Conservation (phyloP, 1,284 basidiomycete species). For the Irpex sp. region DNA sequence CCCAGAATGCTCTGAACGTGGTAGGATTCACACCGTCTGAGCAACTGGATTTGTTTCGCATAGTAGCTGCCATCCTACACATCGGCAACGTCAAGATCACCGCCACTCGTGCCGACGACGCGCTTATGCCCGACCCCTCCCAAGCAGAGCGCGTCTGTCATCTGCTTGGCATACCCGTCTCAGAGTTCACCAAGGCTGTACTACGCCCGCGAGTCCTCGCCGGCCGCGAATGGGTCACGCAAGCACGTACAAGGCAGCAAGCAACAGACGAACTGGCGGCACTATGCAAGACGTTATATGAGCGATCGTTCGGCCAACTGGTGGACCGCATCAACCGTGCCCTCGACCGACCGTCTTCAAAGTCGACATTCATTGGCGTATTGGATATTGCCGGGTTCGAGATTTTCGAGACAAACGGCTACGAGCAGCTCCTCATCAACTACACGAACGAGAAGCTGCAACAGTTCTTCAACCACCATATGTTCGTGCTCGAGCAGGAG, state of each 20-base stretch:
- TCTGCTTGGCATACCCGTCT: conserved; percentile 87
- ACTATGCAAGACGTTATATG: conserved; percentile 95
- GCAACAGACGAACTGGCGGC: conserved; percentile 91
- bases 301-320: conserved; percentile 92
- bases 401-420: conserved; percentile 89
- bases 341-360: conserved; percentile 88
- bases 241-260: conserved; percentile 89
- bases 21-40: conserved; percentile 86
- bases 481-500: conserved; percentile 99
- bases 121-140: conserved; percentile 77
- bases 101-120: conserved; percentile 84
- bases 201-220: conserved; percentile 89
- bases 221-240: conserved; percentile 95
- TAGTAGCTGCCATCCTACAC: conserved; percentile 92
- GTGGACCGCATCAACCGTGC: conserved; percentile 96
- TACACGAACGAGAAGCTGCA: conserved; percentile 98
- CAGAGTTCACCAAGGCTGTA: conserved; percentile 87
- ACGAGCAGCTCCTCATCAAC: conserved; percentile 99
- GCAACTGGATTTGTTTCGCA: conserved; percentile 92
- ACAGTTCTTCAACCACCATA: conserved; percentile 99
- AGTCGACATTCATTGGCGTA: conserved; percentile 97
- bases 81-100: conserved; percentile 92
- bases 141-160: conserved; percentile 92
- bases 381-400: conserved; percentile 99
- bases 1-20: conserved; percentile 73